Evolutionary conservation across 495 filamentous ascomycete species (phyloP).

Genomic region (Neurospora tetraspora): DNA sequence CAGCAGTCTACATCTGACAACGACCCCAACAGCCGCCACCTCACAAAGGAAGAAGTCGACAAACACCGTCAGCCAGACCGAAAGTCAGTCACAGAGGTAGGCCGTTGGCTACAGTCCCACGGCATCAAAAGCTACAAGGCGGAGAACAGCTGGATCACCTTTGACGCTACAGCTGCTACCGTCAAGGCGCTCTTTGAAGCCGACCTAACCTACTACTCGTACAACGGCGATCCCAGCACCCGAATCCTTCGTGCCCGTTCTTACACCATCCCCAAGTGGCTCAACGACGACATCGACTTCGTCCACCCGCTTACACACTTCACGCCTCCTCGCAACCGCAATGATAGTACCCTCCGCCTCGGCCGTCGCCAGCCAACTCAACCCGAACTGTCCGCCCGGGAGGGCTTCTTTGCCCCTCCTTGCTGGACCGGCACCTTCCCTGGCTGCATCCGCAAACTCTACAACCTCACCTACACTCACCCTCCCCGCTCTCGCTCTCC

Average conservation of each 20-base stretch:
- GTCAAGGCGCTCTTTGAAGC: constrained; percentile 31
- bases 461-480: constrained; percentile 29
- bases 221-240: constrained; percentile 8
- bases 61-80: constrained; percentile 18
- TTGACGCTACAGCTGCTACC: constrained; percentile 22
- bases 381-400: background rate
- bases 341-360: background rate
- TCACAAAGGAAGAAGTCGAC: constrained; percentile 22
- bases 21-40: constrained; percentile 18
- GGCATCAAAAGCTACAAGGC: constrained; percentile 17
- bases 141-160: constrained; percentile 21
- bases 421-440: constrained; percentile 24
- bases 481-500: background rate
- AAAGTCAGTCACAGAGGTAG: constrained; percentile 13
- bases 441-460: constrained; percentile 28
- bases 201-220: constrained; percentile 26
- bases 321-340: constrained; percentile 22
- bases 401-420: constrained; percentile 8
- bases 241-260: constrained; percentile 24
- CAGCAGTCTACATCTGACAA: constrained; percentile 12
- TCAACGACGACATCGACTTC: constrained; percentile 32
- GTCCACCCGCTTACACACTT: constrained; percentile 34
- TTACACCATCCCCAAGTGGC: constrained; percentile 38
- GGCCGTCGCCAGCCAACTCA: background rate
- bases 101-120: constrained; percentile 25